These are phyloP conservation scores for Beauveria rudraprayagi DNA, from an alignment of 2,329 filamentous ascomycete species.

Conservation along the genomic window DNA sequence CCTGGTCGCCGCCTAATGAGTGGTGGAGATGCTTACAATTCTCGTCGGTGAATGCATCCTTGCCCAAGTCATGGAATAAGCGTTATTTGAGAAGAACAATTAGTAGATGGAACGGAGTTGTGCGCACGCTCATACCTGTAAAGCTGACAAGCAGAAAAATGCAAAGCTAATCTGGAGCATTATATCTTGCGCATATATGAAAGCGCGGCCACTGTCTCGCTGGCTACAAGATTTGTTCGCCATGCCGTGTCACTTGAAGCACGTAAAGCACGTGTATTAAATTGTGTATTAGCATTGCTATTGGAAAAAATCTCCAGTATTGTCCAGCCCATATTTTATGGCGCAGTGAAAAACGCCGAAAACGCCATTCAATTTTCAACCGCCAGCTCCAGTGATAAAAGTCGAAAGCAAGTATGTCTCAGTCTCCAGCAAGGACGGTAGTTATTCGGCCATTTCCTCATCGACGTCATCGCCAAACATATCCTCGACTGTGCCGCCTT, in stretches of 20 bases:
- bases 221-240: too few species aligned
- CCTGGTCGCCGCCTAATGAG: neutral
- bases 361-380: conserved; percentile 2
- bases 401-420: neutral
- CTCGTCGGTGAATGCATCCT: too few species aligned
- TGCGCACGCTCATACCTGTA: too few species aligned
- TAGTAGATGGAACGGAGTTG: too few species aligned
- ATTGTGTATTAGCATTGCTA: neutral
- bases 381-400: neutral
- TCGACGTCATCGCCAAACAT: conserved; percentile 47
- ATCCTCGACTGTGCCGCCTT: conserved; percentile 45
- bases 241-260: neutral
- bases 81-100: too few species aligned
- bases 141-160: too few species aligned
- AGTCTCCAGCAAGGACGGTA: neutral
- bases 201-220: too few species aligned
- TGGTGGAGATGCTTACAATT: neutral
- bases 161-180: too few species aligned
- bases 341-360: neutral
- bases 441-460: conserved; percentile 46
- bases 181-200: too few species aligned
- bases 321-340: neutral
- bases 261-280: neutral
- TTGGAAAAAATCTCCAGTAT: neutral
- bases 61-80: too few species aligned